Base-by-base conservation (phyloP, 2,329 filamentous ascomycete species). In the Fusarium longipes region DNA sequence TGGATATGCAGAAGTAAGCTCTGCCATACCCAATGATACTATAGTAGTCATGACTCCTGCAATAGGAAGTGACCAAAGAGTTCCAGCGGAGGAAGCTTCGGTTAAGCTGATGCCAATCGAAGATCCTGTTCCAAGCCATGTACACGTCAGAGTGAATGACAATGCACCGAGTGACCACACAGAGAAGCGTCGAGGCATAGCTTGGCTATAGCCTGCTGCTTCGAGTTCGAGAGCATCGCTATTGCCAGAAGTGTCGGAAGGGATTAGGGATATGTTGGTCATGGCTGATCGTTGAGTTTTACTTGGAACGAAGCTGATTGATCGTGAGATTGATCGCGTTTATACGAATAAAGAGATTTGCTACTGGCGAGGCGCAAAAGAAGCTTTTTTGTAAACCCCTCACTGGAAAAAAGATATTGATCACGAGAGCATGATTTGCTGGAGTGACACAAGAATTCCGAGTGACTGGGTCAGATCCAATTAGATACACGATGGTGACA, bases 101-200 rank as follows among this genome's bases (percentile, higher is more conserved):
- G 70, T 71, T 2, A 77, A 38, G 24, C 67, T 70, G 12, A 73
- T 74, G 6, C 75, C 75, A 10, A 77, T 57, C 0, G 73, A 75
- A 1, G 73, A 71, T 11, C 75, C 75, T 1, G 73, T 70, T 8
- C 75, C 74, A 6, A 74, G 64, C 75, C 75, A 77, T 3, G 75
- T 76, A 14, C 73, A 75, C 5, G 73, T 77, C 29, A 77, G 12
- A 1, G 75, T 75, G 36, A 75, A 77, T 1, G 75, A 75, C 2
- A 77, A 39, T 8, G 75, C 72, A 1, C 68, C 63, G 0, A 77
- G 25, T 7, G 73, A 73, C 54, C 67, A 70, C 1, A 70, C 49
- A 4, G 75, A 75, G 56, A 77, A 77, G 11, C 71, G 73, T 0
- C 75, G 68, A 12, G 75, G 75, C 75, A 77, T 77, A n/a, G 68